Conservation (phyloP, 805 yeast species). For the Sugiyamaella boreocaroliniensis region DNA sequence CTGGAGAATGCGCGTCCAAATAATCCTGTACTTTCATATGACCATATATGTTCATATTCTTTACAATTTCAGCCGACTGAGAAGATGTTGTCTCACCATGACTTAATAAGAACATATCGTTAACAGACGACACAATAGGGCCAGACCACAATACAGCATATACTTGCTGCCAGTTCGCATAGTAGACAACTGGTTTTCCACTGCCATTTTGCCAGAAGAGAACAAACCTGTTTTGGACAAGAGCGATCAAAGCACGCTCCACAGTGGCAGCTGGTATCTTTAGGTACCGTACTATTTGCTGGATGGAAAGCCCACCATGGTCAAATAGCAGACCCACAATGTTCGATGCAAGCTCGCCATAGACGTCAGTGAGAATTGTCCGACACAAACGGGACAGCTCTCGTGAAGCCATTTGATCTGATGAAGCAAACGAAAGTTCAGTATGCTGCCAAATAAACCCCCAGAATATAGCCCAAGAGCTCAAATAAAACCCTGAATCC, state of each 20-base stretch:
- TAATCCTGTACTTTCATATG: conserved; percentile 54
- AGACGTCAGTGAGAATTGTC: conserved; percentile 28
- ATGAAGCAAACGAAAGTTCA: no score
- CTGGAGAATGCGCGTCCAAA: conserved; percentile 20
- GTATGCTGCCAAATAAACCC: no score
- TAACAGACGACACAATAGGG: conserved; percentile 49
- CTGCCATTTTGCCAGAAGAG: conserved; percentile 49
- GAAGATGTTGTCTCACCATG: conserved; percentile 32
- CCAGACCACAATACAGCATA: conserved; percentile 67
- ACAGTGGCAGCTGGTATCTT: conserved; percentile 45
- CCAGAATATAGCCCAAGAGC: no score
- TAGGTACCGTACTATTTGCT: conserved; percentile 45
- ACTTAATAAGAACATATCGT: conserved; percentile 7
- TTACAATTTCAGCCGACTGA: conserved; percentile 52
- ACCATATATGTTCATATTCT: conserved; percentile 65
- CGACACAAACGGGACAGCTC: conserved; percentile 23
- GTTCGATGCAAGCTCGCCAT: conserved; percentile 69
- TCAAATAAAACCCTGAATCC: no score
- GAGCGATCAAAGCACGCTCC: conserved; percentile 61
- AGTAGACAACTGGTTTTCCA: conserved; percentile 37
- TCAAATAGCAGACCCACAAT: conserved; percentile 56
- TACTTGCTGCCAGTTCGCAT: conserved; percentile 57
- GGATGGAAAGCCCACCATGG: conserved; percentile 57
- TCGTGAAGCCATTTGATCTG: conserved; percentile 13
- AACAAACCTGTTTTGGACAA: conserved; percentile 74